Evolutionary conservation across 2,329 filamentous ascomycete species (phyloP), one percentile per base, ranked within the genome.

Genomic region (Penicillium sp.): DNA sequence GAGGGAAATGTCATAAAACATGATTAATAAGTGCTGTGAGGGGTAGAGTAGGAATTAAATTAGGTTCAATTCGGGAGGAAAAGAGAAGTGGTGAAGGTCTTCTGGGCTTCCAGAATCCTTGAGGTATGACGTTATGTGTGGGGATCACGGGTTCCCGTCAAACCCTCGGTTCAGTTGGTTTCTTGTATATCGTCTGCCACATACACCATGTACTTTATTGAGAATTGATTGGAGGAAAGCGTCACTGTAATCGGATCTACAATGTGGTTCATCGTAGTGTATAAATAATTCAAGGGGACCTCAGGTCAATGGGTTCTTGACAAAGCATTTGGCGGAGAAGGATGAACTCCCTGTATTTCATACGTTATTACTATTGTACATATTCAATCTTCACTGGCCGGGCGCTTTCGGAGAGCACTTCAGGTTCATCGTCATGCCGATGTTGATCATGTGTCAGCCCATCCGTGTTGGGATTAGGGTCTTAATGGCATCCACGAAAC

Each of bases 1-100:
- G 50, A 57, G 39, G 48, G 21, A 43, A 37, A 48, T 57, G 58
- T 58, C 52, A 58, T 61, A 56, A 37, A 24, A 56, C 62, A 62
- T 63, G 57, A 67, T 63, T 65, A 61, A 55, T 61, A 64, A 63
- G 57, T 59, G n/a, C 10, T 39, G 53, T 59, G 59, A 48, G 57
- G 55, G 53, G 56, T 58, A 50, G 53, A 48, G 31, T 44, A 53
- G 11, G 45, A 31, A 48, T 21, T 29, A 33, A 44, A 44, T 39
- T 24, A 51, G 19, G 48, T 55, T 35, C 47, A 39, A 24, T 35
- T 48, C 13, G 27, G n/a, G 14, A 14, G 14, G 26, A 47, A 47
- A 47, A 27, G 31, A 27, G 27, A 48, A 19, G n/a, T 16, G 24
- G 24, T 19, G 24, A 33, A 21, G 19, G 29, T 31, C 44, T 46